Evolutionary conservation across 2,329 filamentous ascomycete genomes (phyloP).

Genomic region (Microascus cirrosus): DNA sequence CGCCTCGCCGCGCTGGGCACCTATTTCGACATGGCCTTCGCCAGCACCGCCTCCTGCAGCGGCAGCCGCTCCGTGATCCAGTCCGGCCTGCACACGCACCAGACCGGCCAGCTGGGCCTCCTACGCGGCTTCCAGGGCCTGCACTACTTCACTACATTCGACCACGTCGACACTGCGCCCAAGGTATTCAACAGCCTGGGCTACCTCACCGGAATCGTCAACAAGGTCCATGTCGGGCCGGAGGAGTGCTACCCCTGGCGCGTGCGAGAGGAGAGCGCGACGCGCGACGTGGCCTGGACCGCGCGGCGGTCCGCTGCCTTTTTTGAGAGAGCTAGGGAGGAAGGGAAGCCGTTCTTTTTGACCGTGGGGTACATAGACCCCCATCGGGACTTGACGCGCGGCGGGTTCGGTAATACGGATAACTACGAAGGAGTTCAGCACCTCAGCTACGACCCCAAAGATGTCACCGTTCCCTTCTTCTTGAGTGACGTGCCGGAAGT

Average conservation of each 20-base stretch:
- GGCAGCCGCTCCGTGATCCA: conserved; percentile 34
- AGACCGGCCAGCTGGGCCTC: conserved; percentile 36
- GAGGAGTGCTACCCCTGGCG: conserved; percentile 27
- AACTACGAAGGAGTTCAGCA: too few species aligned
- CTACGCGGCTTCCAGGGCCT: conserved; percentile 11
- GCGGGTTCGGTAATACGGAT: conserved; percentile 22
- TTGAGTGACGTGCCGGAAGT: conserved; percentile 26
- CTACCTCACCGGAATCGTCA: conserved; percentile 33
- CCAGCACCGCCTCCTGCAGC: conserved; percentile 35
- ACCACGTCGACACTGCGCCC: conserved; percentile 29
- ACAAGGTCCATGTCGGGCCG: conserved; percentile 36
- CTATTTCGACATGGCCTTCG: conserved; percentile 26
- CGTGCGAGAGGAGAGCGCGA: conserved; percentile 24
- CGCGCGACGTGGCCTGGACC: conserved; percentile 27
- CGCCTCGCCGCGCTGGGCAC: conserved; percentile 22
- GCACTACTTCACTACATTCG: conserved; percentile 31
- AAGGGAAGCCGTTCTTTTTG: conserved; percentile 26
- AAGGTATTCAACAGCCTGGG: conserved; percentile 22
- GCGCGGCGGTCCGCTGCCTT: conserved; percentile 25
- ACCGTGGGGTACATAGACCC: conserved; percentile 35
- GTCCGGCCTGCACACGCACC: conserved; percentile 34
- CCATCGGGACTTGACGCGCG: conserved; percentile 27
- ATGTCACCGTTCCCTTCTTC: conserved; percentile 27
- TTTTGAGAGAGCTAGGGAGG: conserved; percentile 19
- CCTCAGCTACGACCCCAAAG: conserved; percentile 14